Evolutionary conservation across 352 stramenopile species (phyloP), one percentile per base, ranked within the genome.

Genomic region (Stramenopiles sp.): DNA sequence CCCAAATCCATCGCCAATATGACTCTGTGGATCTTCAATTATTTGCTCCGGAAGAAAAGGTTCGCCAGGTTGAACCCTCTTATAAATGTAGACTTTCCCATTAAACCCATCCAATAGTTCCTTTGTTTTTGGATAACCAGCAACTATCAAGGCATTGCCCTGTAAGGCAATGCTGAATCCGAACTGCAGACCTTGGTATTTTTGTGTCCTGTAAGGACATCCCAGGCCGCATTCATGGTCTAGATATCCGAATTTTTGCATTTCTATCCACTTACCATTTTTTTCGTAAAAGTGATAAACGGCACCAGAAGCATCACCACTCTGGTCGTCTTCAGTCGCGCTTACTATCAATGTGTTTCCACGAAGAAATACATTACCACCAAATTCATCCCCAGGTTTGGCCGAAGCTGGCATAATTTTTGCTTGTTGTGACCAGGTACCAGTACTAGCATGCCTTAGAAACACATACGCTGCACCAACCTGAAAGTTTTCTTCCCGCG

Each of bases 101-200:
- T 71, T 22, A 27, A 25, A 25, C 22, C 22, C 22, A 25, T 71
- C 55, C 55, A 22, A 25, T 27, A 71, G 27, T 27, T 71, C 27
- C 27, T 71, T 71, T 71, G 55, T 71, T 71, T 71, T 71, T 71
- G 55, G 55, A 71, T 71, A 71, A 71, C 55, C 55, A 71, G 22
- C 55, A 25, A 71, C 55, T 71, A 71, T 71, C 27, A 71, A 27
- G 55, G 55, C 27, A 27, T 71, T 71, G 22, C 55, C 55, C 27
- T 71, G 55, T 71, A 71, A 71, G 22, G 55, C 55, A 71, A 71
- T 22, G 27, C 55, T 71, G 55, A 25, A 71, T 27, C 55, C 55
- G 27, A 71, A 71, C 55, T 71, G 55, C 55, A 71, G 27, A 22
- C 55, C 55, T 27, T 71, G 55, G 55, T 71, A 71, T 27, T 71